Percentiles rank a stretch among this genome's conserved stretches.
These are phyloP conservation scores for Scheffersomyces cryptocercus DNA, from an alignment of 1,139 yeast species.

Conservation along the genomic window DNA sequence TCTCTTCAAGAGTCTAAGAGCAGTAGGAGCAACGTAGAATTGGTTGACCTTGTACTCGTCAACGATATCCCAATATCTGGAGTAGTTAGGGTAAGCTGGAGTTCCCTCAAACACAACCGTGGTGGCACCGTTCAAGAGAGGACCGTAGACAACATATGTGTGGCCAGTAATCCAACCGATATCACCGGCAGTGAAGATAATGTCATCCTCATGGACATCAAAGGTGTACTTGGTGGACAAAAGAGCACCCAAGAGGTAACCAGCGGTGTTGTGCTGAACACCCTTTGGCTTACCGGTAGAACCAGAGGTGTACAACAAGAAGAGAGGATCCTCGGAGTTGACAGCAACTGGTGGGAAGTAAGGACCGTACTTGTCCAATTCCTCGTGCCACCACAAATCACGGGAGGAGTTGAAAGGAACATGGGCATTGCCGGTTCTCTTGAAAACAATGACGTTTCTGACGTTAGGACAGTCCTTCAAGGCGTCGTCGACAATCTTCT, in stretches of 20 bases:
- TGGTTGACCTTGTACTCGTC: slow-evolving; percentile 77
- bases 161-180: slow-evolving; percentile 92
- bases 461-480: slow-evolving; percentile 69
- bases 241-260: slow-evolving; percentile 71
- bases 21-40: slow-evolving; percentile 90
- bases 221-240: slow-evolving; percentile 73
- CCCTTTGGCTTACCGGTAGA: slow-evolving; percentile 74
- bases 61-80: slow-evolving; percentile 83
- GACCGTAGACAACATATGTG: slow-evolving; percentile 81
- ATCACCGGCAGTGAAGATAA: slow-evolving; percentile 82
- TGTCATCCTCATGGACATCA: slow-evolving; percentile 72
- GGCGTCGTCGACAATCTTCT: slow-evolving; percentile 82
- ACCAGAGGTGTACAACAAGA: slow-evolving; percentile 66
- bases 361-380: slow-evolving; percentile 64
- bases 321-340: slow-evolving; percentile 61
- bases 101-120: slow-evolving; percentile 86
- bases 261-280: slow-evolving; percentile 75
- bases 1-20: slow-evolving; percentile 76
- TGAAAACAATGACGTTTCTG: slow-evolving; percentile 65
- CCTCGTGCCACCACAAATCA: slow-evolving; percentile 85
- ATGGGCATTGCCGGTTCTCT: slow-evolving; percentile 69
- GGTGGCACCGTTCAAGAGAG: slow-evolving; percentile 75
- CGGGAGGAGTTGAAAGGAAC: slow-evolving; percentile 63
- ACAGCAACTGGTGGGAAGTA: slow-evolving; percentile 64
- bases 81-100: slow-evolving; percentile 78